Evolutionary conservation across 306 rosid species (phyloP).

Genomic region (Vigna reflexopilosa): DNA sequence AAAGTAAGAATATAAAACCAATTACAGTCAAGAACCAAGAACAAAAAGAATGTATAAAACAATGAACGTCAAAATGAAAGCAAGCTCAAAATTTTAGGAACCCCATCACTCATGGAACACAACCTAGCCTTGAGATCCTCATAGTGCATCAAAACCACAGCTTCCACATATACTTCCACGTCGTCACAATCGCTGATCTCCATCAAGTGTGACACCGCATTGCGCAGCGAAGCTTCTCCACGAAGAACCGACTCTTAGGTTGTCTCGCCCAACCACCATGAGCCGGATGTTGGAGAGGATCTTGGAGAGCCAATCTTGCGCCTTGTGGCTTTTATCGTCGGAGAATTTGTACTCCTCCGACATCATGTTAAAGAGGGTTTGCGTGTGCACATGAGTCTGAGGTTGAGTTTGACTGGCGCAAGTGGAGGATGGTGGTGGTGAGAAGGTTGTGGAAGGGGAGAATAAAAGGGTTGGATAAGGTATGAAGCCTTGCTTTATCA

Average conservation of each 20-base stretch:
- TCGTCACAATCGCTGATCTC: conserved; percentile 92
- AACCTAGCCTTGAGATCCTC: conserved; percentile 72
- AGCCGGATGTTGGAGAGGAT: conserved; percentile 74
- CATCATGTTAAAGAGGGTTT: conserved; percentile 86
- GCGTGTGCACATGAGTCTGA: conserved; percentile 47
- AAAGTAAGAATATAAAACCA: background rate
- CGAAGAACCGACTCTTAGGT: conserved; percentile 82
- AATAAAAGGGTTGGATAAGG: conserved; percentile 57
- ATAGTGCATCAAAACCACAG: conserved; percentile 80
- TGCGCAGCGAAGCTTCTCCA: conserved; percentile 66
- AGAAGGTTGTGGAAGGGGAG: conserved; percentile 67
- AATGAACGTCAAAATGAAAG: background rate
- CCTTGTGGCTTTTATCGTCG: conserved; percentile 55
- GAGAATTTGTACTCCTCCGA: conserved; percentile 60
- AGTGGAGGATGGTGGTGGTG: conserved; percentile 52
- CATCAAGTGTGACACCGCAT: conserved; percentile 62
- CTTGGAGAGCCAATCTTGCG: conserved; percentile 58
- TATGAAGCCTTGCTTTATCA: conserved; percentile 87
- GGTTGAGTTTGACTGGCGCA: conserved; percentile 22
- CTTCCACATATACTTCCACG: conserved; percentile 78
- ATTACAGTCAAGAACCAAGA: background rate
- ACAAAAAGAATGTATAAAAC: background rate
- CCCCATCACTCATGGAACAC: conserved; percentile 65
- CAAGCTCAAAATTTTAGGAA: conserved; percentile 78
- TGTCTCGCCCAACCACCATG: conserved; percentile 72